These are phyloP conservation scores for Lecanicillium sp. DNA, from an alignment of 2,329 filamentous ascomycete genomes.

Conservation along the genomic window DNA sequence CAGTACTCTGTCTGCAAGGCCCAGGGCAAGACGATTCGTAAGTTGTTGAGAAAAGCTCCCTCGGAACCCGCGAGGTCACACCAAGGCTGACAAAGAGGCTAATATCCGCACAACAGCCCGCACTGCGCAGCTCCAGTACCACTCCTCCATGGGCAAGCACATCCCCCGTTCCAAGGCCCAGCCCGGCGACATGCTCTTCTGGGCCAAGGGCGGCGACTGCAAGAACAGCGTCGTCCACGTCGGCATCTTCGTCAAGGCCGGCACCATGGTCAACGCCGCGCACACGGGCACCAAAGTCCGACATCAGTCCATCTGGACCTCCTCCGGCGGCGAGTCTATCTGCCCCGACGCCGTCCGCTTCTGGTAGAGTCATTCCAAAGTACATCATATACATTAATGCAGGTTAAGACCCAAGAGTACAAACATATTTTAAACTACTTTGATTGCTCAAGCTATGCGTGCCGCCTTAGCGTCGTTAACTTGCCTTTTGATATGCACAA, in stretches of 20 bases:
- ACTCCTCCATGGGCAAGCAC: conserved; percentile 18
- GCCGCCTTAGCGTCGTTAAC: neutral
- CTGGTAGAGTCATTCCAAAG: conserved; percentile 14
- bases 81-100: no score
- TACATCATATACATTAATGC: neutral
- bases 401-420: neutral
- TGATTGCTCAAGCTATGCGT: neutral
- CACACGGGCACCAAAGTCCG: conserved; percentile 16
- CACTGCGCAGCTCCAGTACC: conserved; percentile 16
- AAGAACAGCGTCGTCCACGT: conserved; percentile 17
- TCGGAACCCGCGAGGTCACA: no score
- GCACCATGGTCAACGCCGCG: conserved; percentile 18
- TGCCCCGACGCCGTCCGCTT: conserved; percentile 19
- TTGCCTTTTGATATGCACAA: conserved; percentile 25
- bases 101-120: conserved; percentile 9
- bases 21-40: conserved; percentile 18
- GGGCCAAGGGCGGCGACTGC: conserved; percentile 17
- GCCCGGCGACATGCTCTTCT: conserved; percentile 18
- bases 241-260: conserved; percentile 16
- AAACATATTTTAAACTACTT: neutral
- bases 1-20: conserved; percentile 18
- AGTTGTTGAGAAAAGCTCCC: neutral
- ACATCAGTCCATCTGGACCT: conserved; percentile 18
- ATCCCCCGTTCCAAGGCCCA: conserved; percentile 15
- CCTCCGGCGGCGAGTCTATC: conserved; percentile 15